Percentiles rank a stretch among this genome's conserved stretches.
Conservation (phyloP, 2,329 filamentous ascomycete species). For the Sporothrix pseudoabietina region DNA sequence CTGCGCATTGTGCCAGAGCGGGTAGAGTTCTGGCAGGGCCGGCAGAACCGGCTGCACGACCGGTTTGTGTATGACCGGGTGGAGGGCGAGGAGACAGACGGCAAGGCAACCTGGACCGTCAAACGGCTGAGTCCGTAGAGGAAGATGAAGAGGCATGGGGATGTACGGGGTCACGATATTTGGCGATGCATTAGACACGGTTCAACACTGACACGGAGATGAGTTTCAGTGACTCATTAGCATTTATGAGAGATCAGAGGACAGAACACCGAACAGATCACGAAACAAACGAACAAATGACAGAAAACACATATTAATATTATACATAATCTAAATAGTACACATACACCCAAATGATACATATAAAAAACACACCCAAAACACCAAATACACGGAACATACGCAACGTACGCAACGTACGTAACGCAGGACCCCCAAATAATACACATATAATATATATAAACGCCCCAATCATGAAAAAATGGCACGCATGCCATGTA, state of each 20-base stretch:
- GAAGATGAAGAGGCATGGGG: not conserved
- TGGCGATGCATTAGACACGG: not conserved
- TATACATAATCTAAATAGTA: slow-evolving; percentile 31
- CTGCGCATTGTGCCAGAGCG: slow-evolving; percentile 80
- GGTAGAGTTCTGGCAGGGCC: slow-evolving; percentile 96
- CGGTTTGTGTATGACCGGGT: slow-evolving; percentile 80
- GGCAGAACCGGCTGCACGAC: slow-evolving; percentile 88
- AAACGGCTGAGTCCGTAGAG: slow-evolving; percentile 72
- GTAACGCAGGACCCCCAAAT: slow-evolving; percentile 24
- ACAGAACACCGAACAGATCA: not conserved
- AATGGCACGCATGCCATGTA: slow-evolving; percentile 29
- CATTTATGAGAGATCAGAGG: not conserved
- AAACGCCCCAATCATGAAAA: slow-evolving; percentile 24
- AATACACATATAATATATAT: slow-evolving; percentile 19
- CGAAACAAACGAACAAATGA: not conserved
- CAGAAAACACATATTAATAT: slow-evolving; percentile 30
- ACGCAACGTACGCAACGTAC: slow-evolving; percentile 28
- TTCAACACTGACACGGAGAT: not conserved
- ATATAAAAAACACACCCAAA: slow-evolving; percentile 18
- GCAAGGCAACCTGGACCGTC: slow-evolving; percentile 59
- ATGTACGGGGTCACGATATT: not conserved
- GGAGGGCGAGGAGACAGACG: slow-evolving; percentile 41
- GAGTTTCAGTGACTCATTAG: not conserved
- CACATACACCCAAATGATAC: slow-evolving; percentile 30
- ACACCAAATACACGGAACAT: slow-evolving; percentile 27